Base-by-base conservation (phyloP, 352 stramenopile species). In the Phytopythium chamaehyphon region DNA sequence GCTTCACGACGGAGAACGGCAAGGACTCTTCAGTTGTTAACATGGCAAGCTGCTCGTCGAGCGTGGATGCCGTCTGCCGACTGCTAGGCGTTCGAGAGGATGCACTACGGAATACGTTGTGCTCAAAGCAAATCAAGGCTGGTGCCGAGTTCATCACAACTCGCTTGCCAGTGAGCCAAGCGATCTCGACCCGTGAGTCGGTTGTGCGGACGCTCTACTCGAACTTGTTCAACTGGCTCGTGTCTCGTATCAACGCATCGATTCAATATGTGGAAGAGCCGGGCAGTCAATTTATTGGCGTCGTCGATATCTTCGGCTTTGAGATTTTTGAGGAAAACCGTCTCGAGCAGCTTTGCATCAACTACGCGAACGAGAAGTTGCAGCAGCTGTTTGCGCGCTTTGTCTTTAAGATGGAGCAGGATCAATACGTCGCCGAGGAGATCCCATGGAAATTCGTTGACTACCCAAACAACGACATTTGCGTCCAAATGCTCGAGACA, bases 201-300 rank as follows among this genome's bases (percentile, higher is more conserved):
- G 67, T 96, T 19, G 84, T 87, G 21, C 95, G 94, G 57, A 93
- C 79, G 8, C 64, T 96, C 7, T 96, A 96, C 64, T 79, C 82
- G 6, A 88, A 90, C 47, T 53, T 96, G 51, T 96, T 96, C 67
- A 86, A 97, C 40, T 99, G 93, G 92, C 76, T 99, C 26, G 95
- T 99, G 10, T 71, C 83, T 46, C 75, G 83, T 31, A 97, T 98
- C 66, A 98, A 98, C 66, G 66, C 71, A 62, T 96, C 70, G 49
- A 94, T 97, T 55, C 68, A 91, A 66, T 92, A 93, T 66, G 76
- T 76, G 51, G 75, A 90, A 59, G 65, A 83, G 54, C 57, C 57
- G 0, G 55, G 54, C 0, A 84, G 59, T 33, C 81, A 90, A 48
- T 95, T 96, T 46, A 95, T 96, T 45, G 88, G 88, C 36, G 81